Percentiles rank a stretch among this genome's conserved stretches.
Evolutionary conservation across 2,329 filamentous ascomycete genomes (phyloP).

Genomic region (Nothophaeocryptopus gaeumannii): DNA sequence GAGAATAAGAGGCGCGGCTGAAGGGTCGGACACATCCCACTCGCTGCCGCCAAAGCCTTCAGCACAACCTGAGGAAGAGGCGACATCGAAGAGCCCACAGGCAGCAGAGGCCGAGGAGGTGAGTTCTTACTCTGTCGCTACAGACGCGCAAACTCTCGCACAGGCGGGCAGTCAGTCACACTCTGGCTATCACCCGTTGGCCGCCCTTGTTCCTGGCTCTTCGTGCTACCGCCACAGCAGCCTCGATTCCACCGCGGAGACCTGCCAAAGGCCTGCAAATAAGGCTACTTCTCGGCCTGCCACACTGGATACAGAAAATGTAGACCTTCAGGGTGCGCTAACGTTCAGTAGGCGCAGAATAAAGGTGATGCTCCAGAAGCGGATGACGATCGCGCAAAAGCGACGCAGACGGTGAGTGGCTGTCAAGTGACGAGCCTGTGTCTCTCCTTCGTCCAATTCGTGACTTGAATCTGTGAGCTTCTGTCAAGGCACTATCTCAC

Average conservation of each 20-base stretch:
- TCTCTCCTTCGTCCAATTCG: background rate
- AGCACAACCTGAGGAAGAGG: conserved; percentile 13
- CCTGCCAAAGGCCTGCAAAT: too few species aligned
- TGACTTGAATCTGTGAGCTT: too few species aligned
- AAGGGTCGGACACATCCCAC: conserved; percentile 4
- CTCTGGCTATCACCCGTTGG: too few species aligned
- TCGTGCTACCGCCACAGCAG: too few species aligned
- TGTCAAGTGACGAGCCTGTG: background rate
- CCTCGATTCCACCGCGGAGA: too few species aligned
- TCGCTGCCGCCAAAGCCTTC: conserved; percentile 6
- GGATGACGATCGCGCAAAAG: conserved; percentile 6
- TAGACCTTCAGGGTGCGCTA: conserved; percentile 17
- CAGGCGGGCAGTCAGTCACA: too few species aligned
- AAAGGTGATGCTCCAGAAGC: conserved; percentile 1
- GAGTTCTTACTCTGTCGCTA: conserved; percentile 14
- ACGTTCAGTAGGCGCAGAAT: conserved; percentile 16
- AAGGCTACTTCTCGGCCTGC: too few species aligned
- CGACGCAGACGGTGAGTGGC: conserved; percentile 7
- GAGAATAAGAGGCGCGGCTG: conserved; percentile 25
- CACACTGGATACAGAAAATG: background rate
- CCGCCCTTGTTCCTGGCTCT: too few species aligned
- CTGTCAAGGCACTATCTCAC: too few species aligned
- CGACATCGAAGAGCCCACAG: conserved; percentile 11
- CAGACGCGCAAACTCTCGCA: background rate
- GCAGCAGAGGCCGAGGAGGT: conserved; percentile 21